Evolutionary conservation across 305 asterid genomes (phyloP), one percentile per base, ranked within the genome.

Genomic region (Rubia tinctorum): DNA sequence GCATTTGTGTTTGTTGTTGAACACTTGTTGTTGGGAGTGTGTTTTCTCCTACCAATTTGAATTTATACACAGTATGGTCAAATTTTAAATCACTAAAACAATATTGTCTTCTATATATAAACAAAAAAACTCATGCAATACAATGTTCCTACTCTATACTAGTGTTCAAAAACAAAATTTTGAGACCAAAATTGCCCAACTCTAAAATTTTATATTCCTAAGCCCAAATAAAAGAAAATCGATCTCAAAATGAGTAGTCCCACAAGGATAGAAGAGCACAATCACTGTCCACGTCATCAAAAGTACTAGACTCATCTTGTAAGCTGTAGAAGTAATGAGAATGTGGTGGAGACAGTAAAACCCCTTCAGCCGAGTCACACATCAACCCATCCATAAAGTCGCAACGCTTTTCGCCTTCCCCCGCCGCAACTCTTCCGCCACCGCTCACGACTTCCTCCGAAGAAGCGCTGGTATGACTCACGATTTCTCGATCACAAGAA

Each of bases 261-360:
- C 82, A 79, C 13, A 79, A 13, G 9, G 82, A 59, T 71, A 75
- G 34, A 53, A 78, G 27, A 42, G 79, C 51, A 42, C 15, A 80
- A 45, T 70, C 68, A 44, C 14, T 76, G 39, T 67, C 84, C 43
- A 45, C 27, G 62, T 83, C 82, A 73, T 59, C 71, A n/a, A 30
- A 68, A 11, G 72, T 8, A 18, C 30, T 55, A n/a, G 60, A 64
- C 53, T 51, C 43, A 18, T 53, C 71, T 30, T 34, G 75, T 4
- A 77, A 51, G 18, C 34, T 68, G 53, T 10, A 66, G 25, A 17
- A n/a, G 6, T 66, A 20, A 8, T 17, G n/a, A 66, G 15, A 15
- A 37, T n/a, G 70, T 25, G 87, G 80, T n/a, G 85, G 87, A 51
- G 85, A 73, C 37, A 81, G 71, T 73, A 84, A 8, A 69, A 74